phyloP scores from a whole-genome alignment of 768 basidiomycete genomes.

The Leccinum fibrillosum region DNA sequence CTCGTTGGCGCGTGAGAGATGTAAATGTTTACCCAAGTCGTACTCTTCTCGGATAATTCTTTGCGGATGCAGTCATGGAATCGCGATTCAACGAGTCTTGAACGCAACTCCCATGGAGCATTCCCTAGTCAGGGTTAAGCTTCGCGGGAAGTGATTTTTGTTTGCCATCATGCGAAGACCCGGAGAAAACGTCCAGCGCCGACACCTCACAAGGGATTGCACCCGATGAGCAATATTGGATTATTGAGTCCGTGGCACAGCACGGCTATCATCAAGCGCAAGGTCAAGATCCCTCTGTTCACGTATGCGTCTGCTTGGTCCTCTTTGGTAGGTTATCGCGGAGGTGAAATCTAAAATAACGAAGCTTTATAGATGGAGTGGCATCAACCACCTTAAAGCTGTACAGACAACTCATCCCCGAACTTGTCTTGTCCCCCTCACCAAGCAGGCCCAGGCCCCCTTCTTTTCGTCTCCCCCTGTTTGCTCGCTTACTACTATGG shows the following conservation, averaged over 20 bases:
- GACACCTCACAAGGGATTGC: constrained; percentile 27
- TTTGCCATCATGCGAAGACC: constrained; percentile 11
- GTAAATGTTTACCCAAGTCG: background rate
- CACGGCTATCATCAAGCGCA: constrained; percentile 31
- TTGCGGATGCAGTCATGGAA: background rate
- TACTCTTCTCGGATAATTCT: background rate
- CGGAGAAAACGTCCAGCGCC: constrained; percentile 28
- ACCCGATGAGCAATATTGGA: constrained; percentile 21
- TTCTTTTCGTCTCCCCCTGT: background rate
- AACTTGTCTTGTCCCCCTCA: constrained; percentile 4
- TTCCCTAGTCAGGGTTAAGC: constrained; percentile 15
- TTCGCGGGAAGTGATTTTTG: constrained; percentile 23
- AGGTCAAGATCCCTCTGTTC: constrained; percentile 25
- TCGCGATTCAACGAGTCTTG: background rate
- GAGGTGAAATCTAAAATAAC: constrained; percentile 19
- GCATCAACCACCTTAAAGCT: constrained; percentile 18
- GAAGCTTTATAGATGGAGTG: constrained; percentile 25
- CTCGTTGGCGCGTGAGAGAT: background rate
- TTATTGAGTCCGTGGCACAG: constrained; percentile 25
- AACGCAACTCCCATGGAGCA: background rate
- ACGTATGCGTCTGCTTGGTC: constrained; percentile 16
- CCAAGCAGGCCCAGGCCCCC: background rate
- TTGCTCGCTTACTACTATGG: constrained; percentile 22
- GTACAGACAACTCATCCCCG: constrained; percentile 14
- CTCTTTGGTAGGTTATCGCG: constrained; percentile 23